phyloP scores from a whole-genome alignment of 2,329 filamentous ascomycete species.

The Epichloe glyceriae region DNA sequence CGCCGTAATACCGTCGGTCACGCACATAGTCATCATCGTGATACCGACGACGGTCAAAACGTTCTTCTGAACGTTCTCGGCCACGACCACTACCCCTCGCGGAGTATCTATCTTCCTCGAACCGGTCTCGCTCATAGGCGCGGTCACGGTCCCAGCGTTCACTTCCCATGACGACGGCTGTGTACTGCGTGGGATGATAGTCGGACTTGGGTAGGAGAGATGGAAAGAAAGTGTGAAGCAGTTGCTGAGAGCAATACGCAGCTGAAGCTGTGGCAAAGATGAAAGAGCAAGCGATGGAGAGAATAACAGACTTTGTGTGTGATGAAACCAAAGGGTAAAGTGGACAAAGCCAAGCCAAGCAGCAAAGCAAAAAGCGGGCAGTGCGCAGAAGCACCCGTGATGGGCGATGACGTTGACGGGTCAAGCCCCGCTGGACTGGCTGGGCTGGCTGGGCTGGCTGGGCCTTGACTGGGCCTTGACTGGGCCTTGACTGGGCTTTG shows the following conservation, averaged over 20 bases:
- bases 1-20: constrained; percentile 43
- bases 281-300: background rate
- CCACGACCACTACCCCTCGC: constrained; percentile 21
- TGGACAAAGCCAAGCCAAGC: background rate
- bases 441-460: too few species aligned
- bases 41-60: constrained; percentile 33
- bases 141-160: constrained; percentile 43
- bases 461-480: too few species aligned
- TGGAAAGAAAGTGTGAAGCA: background rate
- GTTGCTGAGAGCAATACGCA: background rate
- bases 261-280: too few species aligned
- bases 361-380: background rate
- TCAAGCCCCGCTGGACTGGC: constrained; percentile 2
- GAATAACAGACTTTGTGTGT: background rate
- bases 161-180: constrained; percentile 13
- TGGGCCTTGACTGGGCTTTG: too few species aligned
- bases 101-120: constrained; percentile 39
- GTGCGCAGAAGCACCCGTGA: background rate
- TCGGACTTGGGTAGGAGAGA: background rate
- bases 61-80: constrained; percentile 37
- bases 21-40: constrained; percentile 34
- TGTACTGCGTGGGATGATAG: background rate
- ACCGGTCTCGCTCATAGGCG: constrained; percentile 27
- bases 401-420: constrained; percentile 7
- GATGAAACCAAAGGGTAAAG: background rate